phyloP scores from a whole-genome alignment of 1,139 yeast species.

The Hyphopichia burtonii region DNA sequence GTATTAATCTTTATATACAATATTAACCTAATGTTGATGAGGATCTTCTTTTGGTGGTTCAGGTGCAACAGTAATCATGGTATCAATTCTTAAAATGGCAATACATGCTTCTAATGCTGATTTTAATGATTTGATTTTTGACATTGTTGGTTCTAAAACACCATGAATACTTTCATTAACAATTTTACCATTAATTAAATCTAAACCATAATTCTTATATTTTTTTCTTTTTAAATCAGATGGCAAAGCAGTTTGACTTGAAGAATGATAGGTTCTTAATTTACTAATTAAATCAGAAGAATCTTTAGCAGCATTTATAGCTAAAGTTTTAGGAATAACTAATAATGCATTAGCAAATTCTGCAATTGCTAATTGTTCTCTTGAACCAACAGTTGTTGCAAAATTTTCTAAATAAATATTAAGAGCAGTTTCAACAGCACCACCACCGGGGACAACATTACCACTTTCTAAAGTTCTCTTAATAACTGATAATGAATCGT shows the following conservation, averaged over 20 bases:
- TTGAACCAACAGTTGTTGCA: slow-evolving; percentile 95
- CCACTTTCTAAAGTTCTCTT: slow-evolving; percentile 97
- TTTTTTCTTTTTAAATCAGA: slow-evolving; percentile 80
- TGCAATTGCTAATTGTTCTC: slow-evolving; percentile 97
- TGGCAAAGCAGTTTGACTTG: slow-evolving; percentile 82
- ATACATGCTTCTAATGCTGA: slow-evolving; percentile 98
- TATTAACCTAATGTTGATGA: slow-evolving; percentile 52
- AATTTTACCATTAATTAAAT: slow-evolving; percentile 85
- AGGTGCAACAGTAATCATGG: slow-evolving; percentile 96
- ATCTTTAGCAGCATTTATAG: slow-evolving; percentile 97
- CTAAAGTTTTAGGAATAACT: slow-evolving; percentile 93
- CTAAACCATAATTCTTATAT: slow-evolving; percentile 90
- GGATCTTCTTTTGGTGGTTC: slow-evolving; percentile 93
- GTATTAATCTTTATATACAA: not conserved
- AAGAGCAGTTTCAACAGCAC: slow-evolving; percentile 96
- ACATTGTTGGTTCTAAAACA: slow-evolving; percentile 91
- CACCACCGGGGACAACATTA: slow-evolving; percentile 96
- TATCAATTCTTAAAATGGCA: slow-evolving; percentile 95
- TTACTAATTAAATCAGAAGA: slow-evolving; percentile 93
- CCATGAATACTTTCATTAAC: slow-evolving; percentile 84
- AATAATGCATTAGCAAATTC: slow-evolving; percentile 92
- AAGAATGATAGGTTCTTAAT: slow-evolving; percentile 94
- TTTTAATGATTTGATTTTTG: slow-evolving; percentile 89
- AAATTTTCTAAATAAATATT: slow-evolving; percentile 94
- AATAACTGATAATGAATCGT: slow-evolving; percentile 91